Evolutionary conservation across 768 basidiomycete genomes (phyloP).

Genomic region (Myochromella boudieri): DNA sequence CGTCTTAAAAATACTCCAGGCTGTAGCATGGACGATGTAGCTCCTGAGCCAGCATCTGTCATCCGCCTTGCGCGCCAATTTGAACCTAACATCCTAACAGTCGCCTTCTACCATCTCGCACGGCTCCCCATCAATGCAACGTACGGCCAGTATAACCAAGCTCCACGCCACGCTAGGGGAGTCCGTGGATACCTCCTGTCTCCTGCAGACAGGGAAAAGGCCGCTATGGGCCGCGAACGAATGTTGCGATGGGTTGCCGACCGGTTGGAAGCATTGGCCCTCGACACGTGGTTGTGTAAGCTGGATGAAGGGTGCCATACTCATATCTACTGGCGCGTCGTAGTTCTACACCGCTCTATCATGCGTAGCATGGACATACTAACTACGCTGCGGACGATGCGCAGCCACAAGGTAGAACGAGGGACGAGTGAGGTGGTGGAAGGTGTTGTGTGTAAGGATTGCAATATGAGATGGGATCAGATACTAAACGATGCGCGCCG

Average conservation of each 20-base stretch:
- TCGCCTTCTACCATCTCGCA: constrained; percentile 21
- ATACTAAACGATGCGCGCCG: constrained; percentile 21
- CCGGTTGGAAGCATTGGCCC: constrained; percentile 17
- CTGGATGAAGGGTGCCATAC: constrained; percentile 17
- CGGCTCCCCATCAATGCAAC: constrained; percentile 22
- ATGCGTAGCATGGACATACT: constrained; percentile 23
- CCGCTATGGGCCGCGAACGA: constrained; percentile 21
- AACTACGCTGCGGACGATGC: constrained; percentile 21
- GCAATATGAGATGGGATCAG: constrained; percentile 24
- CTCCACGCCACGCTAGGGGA: constrained; percentile 19
- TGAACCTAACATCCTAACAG: constrained; percentile 17
- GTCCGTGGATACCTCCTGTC: constrained; percentile 19
- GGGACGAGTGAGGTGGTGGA: constrained; percentile 22
- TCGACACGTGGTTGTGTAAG: constrained; percentile 23
- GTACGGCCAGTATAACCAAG: constrained; percentile 20
- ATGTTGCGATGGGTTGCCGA: constrained; percentile 23
- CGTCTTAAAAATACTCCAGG: constrained; percentile 20
- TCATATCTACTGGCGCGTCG: constrained; percentile 24
- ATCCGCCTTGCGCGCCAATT: constrained; percentile 24
- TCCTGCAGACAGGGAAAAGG: constrained; percentile 20
- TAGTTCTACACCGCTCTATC: constrained; percentile 20
- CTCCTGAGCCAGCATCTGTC: constrained; percentile 23
- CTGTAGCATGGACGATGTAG: constrained; percentile 25
- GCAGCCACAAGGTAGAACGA: constrained; percentile 22
- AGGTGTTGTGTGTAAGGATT: constrained; percentile 22